A percentile compares a stretch with the other conserved stretches of the same genome.
phyloP scores from a whole-genome alignment of 352 stramenopile genomes.

The Phytopythium aichiense region DNA sequence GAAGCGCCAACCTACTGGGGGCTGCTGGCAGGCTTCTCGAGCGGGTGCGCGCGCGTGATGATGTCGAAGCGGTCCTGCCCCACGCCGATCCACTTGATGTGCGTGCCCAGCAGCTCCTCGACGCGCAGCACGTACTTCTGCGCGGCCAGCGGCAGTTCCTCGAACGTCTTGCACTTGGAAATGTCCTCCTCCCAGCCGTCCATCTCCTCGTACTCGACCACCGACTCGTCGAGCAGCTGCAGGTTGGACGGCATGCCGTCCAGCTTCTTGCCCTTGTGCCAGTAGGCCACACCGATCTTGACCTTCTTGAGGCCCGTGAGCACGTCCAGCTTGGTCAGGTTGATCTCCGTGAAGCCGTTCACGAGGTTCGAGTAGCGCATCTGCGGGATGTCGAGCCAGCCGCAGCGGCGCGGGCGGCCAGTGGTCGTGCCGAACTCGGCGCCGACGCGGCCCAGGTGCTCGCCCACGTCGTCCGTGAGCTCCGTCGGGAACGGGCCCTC shows the following conservation, averaged over 20 bases:
- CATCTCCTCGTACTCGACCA: constrained; percentile 95
- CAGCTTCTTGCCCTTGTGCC: constrained; percentile 93
- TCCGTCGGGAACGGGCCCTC: constrained; percentile 99
- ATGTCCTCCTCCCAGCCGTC: constrained; percentile 97
- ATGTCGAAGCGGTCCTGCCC: constrained; percentile 95
- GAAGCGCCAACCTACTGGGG: neutral
- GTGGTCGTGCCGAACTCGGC: constrained; percentile 98
- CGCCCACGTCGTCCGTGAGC: constrained; percentile 88
- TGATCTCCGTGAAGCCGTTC: constrained; percentile 96
- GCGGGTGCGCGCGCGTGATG: constrained; percentile 83
- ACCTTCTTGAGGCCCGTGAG: constrained; percentile 95
- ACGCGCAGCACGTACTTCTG: constrained; percentile 97
- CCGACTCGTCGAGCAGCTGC: constrained; percentile 88
- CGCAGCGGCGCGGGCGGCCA: constrained; percentile 94
- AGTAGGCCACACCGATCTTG: constrained; percentile 96
- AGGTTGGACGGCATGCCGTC: constrained; percentile 94
- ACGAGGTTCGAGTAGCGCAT: constrained; percentile 93
- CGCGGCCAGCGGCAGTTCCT: constrained; percentile 93
- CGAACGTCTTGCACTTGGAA: constrained; percentile 93
- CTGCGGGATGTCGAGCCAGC: constrained; percentile 98
- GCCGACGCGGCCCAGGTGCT: constrained; percentile 91
- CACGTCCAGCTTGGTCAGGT: constrained; percentile 99
- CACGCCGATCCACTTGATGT: constrained; percentile 98
- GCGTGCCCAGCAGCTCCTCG: constrained; percentile 94
- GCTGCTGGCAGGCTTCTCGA: constrained; percentile 38